Percentiles rank a stretch among this genome's conserved stretches.
phyloP scores from a whole-genome alignment of 768 basidiomycete species.

The Stropharia rugosoannulata region DNA sequence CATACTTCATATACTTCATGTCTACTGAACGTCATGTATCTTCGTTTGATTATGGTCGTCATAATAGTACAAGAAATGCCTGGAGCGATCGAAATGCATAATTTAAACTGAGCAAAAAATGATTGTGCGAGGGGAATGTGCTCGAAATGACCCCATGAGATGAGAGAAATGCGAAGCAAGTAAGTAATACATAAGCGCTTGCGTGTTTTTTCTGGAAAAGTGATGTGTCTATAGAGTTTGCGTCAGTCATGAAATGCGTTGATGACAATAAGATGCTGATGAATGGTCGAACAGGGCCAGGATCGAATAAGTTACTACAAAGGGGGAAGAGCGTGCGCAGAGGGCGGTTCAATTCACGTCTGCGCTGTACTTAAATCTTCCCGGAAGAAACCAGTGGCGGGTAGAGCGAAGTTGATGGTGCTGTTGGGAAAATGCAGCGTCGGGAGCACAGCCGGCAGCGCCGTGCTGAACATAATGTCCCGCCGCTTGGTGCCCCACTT shows the following conservation, averaged over 20 bases:
- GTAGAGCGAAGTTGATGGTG: constrained; percentile 34
- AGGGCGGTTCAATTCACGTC: constrained; percentile 7
- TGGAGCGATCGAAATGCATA: constrained; percentile 5
- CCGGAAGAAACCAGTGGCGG: constrained; percentile 55
- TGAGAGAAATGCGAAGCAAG: constrained; percentile 13
- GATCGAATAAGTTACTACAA: background rate
- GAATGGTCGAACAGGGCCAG: background rate
- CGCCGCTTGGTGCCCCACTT: constrained; percentile 18
- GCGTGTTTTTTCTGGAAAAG: background rate
- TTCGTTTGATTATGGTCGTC: background rate
- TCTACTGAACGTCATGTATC: background rate
- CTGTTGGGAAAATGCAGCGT: constrained; percentile 14
- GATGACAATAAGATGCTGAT: background rate
- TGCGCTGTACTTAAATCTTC: constrained; percentile 45
- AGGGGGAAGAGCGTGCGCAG: background rate
- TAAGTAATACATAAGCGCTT: constrained; percentile 10
- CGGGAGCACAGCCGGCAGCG: constrained; percentile 6
- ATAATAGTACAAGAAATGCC: constrained; percentile 7
- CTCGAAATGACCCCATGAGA: constrained; percentile 8
- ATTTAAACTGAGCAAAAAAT: constrained; percentile 10
- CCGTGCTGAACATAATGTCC: constrained; percentile 14
- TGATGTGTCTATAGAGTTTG: background rate
- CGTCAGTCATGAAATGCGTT: background rate
- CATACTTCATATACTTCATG: background rate
- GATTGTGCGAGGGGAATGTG: constrained; percentile 12